Evolutionary conservation across 305 asterid genomes (phyloP).

Genomic region (Fraxinus sp.): DNA sequence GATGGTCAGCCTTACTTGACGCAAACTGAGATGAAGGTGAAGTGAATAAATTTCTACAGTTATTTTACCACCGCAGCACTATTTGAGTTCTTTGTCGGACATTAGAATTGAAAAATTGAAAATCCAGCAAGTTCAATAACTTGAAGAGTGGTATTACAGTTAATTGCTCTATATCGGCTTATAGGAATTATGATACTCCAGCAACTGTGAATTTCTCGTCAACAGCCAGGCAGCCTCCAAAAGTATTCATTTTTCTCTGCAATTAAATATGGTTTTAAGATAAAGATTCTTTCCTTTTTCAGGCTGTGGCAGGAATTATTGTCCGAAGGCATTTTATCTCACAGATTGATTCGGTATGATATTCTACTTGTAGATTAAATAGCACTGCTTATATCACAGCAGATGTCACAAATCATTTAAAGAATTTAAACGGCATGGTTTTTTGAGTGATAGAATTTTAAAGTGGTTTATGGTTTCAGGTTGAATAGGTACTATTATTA

Average conservation of each 20-base stretch:
- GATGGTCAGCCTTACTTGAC: conserved; percentile 89
- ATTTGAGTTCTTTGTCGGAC: neutral
- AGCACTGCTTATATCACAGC: neutral
- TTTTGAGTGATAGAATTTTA: neutral
- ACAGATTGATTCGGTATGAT: conserved; percentile 79
- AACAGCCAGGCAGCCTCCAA: neutral
- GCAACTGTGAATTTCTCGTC: neutral
- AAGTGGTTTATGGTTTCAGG: neutral
- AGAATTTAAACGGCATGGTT: neutral
- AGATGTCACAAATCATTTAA: conserved; percentile 18
- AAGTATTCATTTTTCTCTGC: neutral
- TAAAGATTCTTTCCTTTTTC: conserved; percentile 27
- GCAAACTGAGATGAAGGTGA: conserved; percentile 92
- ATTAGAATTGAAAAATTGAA: neutral
- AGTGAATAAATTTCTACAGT: conserved; percentile 5
- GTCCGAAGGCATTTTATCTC: conserved; percentile 78
- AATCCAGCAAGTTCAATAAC: neutral
- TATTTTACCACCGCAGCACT: neutral
- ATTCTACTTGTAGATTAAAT: conserved; percentile 11
- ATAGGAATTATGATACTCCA: neutral
- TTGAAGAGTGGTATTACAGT: neutral
- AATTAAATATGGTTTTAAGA: conserved; percentile 15
- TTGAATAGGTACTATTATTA: neutral
- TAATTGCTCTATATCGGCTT: neutral
- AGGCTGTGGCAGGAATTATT: conserved; percentile 83